These are phyloP conservation scores for Ammopiptanthus mongolicus DNA, from an alignment of 306 rosid species.

Conservation along the genomic window DNA sequence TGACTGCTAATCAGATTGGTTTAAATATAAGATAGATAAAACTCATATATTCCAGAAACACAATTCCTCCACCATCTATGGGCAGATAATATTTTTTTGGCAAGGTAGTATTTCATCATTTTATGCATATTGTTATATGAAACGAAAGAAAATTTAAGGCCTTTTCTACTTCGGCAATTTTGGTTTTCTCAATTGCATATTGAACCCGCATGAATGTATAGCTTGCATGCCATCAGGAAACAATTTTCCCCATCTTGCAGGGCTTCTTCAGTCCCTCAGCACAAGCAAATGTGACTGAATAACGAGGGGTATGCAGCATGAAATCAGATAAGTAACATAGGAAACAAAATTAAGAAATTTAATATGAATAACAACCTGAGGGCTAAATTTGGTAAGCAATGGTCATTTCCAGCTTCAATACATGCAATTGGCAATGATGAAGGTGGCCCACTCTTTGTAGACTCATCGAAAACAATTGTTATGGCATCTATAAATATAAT, in stretches of 20 bases:
- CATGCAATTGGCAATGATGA: constrained; percentile 78
- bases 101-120: not conserved
- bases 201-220: not conserved
- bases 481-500: constrained; percentile 85
- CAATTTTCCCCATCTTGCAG: not conserved
- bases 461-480: constrained; percentile 85
- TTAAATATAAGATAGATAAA: not conserved
- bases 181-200: not conserved
- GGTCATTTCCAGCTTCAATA: constrained; percentile 81
- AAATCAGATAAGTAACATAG: not conserved
- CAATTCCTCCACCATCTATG: not conserved
- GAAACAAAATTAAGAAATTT: constrained; percentile 8
- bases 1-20: constrained; percentile 12
- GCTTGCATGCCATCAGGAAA: not conserved
- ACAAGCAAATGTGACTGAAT: not conserved
- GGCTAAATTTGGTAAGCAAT: constrained; percentile 78
- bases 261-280: not conserved
- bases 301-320: not conserved
- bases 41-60: not conserved
- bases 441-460: constrained; percentile 69
- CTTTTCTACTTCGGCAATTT: not conserved
- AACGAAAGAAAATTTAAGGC: not conserved
- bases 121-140: not conserved
- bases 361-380: constrained; percentile 66
- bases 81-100: not conserved